Base-by-base conservation (phyloP, 345 rosid genomes). In the Bruguiera sexangula region DNA sequence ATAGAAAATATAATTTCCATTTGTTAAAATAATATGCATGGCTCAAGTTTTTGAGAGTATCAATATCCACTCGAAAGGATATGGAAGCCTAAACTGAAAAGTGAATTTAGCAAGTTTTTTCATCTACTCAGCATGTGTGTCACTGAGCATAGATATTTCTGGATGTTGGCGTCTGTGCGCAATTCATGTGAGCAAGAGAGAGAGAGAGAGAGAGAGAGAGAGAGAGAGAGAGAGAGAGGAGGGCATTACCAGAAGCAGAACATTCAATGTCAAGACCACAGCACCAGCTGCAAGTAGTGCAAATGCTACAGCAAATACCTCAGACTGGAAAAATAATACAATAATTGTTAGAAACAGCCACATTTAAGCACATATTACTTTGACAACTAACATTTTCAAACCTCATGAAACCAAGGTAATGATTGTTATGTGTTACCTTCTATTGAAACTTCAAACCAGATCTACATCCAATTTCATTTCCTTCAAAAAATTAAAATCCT, bases 281-380 rank as follows among this genome's bases (percentile, higher is more conserved):
- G 97, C 99, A 31, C 99, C 98, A 34, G 94, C 91, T 15, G 97
- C 99, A 64, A 95, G 96, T 59, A 95, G 82, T 19, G 98, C 99
- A 80, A 95, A 92, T 73, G 99, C 99, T 79, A 90, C 98, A 0
- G 98, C 98, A 73, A 95, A 95, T 52, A 95, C 96, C 82, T 95
- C 96, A 5, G 98, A 92, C 97, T 92, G 87, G 61, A 36, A 70
- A 19, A 69, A 53, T 1, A 63, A 55, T 3, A 71, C 4, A 31
- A 63, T 64, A 66, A 67, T 6, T 8, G 77, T 74, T 56, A 74
- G 37, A 22, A 43, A 21, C 8, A 50, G 24, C n/a, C 27, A 32
- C 29, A 2, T 24, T 4, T 32, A 1, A 26, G 4, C 64, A 15
- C 62, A 30, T 15, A 20, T 21, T 62, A 10, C 39, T 46, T 20